A percentile compares a stretch with the other conserved stretches of the same genome.
Conservation (phyloP, 108 stramenopile genomes). For the Seminavis robusta region DNA sequence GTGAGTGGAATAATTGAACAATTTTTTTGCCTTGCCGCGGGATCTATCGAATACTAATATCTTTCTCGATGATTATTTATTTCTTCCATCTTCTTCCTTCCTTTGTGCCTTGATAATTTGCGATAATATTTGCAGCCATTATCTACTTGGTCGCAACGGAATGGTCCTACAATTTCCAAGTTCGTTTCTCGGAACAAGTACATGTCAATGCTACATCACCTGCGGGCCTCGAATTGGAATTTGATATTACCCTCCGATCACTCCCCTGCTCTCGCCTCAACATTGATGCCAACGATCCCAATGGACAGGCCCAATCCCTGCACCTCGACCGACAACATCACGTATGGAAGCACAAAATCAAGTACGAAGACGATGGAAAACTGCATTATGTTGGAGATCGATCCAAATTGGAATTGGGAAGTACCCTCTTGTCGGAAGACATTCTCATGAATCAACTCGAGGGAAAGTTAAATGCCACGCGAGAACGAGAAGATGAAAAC, state of each 20-base stretch:
- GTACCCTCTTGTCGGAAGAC: slow-evolving; percentile 56
- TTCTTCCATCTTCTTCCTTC: background rate
- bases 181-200: slow-evolving; percentile 52
- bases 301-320: slow-evolving; percentile 80
- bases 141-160: slow-evolving; percentile 64
- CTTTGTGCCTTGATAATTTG: background rate
- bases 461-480: background rate
- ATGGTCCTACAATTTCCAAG: slow-evolving; percentile 64
- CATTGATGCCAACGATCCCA: slow-evolving; percentile 91
- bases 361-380: slow-evolving; percentile 9
- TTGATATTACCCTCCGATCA: slow-evolving; percentile 84
- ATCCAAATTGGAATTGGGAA: slow-evolving; percentile 74
- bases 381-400: slow-evolving; percentile 15
- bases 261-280: slow-evolving; percentile 79
- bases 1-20: slow-evolving; percentile 10
- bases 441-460: too few species aligned
- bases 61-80: background rate
- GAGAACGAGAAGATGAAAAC: too few species aligned
- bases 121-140: slow-evolving; percentile 20
- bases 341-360: slow-evolving; percentile 79
- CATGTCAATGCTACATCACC: slow-evolving; percentile 86
- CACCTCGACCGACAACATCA: slow-evolving; percentile 74
- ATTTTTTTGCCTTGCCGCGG: background rate
- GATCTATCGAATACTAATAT: background rate
- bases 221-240: slow-evolving; percentile 75